Evolutionary conservation across 2,329 filamentous ascomycete species (phyloP), one percentile per base, ranked within the genome.

Genomic region (Fusarium circinatum): DNA sequence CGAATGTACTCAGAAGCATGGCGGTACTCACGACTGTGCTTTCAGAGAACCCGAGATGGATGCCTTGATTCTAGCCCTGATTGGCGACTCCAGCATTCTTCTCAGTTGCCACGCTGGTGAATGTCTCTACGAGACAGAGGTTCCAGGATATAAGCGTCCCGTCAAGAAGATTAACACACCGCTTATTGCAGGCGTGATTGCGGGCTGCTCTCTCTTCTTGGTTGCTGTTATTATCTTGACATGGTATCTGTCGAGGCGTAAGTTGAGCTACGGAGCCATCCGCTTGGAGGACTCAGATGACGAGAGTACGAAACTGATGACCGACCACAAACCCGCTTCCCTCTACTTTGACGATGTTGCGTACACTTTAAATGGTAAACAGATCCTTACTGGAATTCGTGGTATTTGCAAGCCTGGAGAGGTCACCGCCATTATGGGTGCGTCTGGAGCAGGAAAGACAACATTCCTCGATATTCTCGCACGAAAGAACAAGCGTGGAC

Each of bases 91-190:
- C 60, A 98, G 93, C 80, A 99, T 99, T 78, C 89, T 92, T 55
- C 85, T 99, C 49, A 88, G 90, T 32, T 99, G 96, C 79, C 87
- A 91, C 69, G 90, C 95, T 30, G 96, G 96, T 68, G 96, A 99
- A 84, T 99, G 96, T 85, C 85, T 99, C 39, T 95, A 98, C 82
- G 90, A 93, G 80, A 98, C 95, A 11, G 93, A 98, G 78, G 92
- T 98, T 12, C 96, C 96, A 22, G 96, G 97, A 24, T 99, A 97
- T 79, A 88, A 93, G 75, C 89, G 93, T 26, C 95, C 96, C 2
- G 89, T 98, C 68, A 98, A 98, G 85, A 92, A 92, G 80, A 98
- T 99, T 84, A 99, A 99, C 82, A 98, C 96, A 0, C 96, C 96
- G 7, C 87, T 99, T 55, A 99, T 99, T 76, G 96, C 97, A 17